Evolutionary conservation across 2,329 filamentous ascomycete genomes (phyloP), one percentile per base, ranked within the genome.

Genomic region (Diaporthe citriasiana): DNA sequence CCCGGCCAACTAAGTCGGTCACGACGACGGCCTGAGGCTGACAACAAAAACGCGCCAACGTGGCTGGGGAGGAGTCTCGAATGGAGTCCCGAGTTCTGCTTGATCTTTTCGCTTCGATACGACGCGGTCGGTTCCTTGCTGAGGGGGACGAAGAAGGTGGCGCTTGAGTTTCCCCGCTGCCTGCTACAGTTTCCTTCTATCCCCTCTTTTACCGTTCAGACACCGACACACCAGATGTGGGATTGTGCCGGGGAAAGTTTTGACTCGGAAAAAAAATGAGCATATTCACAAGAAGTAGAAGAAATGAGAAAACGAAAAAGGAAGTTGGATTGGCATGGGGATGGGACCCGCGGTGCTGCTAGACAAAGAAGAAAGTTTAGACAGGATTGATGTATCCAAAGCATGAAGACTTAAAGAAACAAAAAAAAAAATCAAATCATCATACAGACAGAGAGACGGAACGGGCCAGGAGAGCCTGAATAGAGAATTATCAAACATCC

Each of bases 81-180:
- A 27, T 68, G n/a, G 47, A 53, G 30, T 40, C 25, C n/a, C 38
- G 63, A 53, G 33, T 53, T 53, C 63, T 53, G 63, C 45, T 68
- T 68, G 33, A 68, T 68, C 63, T 53, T 68, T 51, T 40, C 63
- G 63, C 47, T 68, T 68, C 47, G 63, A 68, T 68, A 68, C 47
- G 33, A 68, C 47, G 47, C n/a, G 45, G 63, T 68, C 63, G 63
- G 47, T 45, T 40, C 47, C 63, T 53, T 53, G 45, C 33, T 40
- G 45, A 45, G 33, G 63, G 47, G 40, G 15, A 35, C 15, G 38
- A 38, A 50, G 30, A 50, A 35, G 42, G 33, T 40, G 45, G 63
- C 47, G 45, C 6, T 33, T n/a, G 15, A 13, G 7, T 33, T 27
- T 68, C 30, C 33, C 13, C n/a, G 30, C 63, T 30, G n/a, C 33